Evolutionary conservation across 306 rosid species (phyloP), one percentile per base, ranked within the genome.

Genomic region (Cucumis sativus): DNA sequence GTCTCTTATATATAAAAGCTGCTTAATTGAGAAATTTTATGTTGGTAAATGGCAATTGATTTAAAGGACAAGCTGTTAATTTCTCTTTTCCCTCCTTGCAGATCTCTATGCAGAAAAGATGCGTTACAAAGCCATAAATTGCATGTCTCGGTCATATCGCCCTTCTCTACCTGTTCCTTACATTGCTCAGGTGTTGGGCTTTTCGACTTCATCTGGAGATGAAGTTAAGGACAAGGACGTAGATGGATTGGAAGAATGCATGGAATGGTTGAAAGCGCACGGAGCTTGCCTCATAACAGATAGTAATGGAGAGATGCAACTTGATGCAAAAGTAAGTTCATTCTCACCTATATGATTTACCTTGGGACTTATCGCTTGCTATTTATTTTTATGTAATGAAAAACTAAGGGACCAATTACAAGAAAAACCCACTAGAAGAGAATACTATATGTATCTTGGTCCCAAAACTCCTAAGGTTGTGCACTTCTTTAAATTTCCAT

Each of bases 61-160:
- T 10, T 57, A 40, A 40, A 21, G 76, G 51, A 49, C 56, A 18
- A 61, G 70, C 45, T 25, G 49, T 74, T 80, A 7, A 20, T 40
- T 13, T 57, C 75, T 33, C 60, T 35, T 63, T 20, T 17, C 17
- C 25, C 58, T 80, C 74, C 83, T 43, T 76, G 77, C 92, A 96
- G 99, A 96, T 85, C 91, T 87, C 25, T 92, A 83, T 78, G 97
- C 88, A 79, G 99, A 92, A 86, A 91, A 92, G 92, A 95, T 95
- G 93, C 91, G 99, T 43, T 95, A 86, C 70, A 92, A 88, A 82
- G 98, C 98, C 9, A 89, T 91, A 81, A 96, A 57, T 78, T 92
- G 98, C 90, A 96, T 96, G 86, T 90, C 93, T 82, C 93, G 97
- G 80, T 91, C 99, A 2, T 92, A 92, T 87, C 99, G 99, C 33